Conservation (phyloP, 495 filamentous ascomycete genomes). For the Pseudevernia furfuracea region DNA sequence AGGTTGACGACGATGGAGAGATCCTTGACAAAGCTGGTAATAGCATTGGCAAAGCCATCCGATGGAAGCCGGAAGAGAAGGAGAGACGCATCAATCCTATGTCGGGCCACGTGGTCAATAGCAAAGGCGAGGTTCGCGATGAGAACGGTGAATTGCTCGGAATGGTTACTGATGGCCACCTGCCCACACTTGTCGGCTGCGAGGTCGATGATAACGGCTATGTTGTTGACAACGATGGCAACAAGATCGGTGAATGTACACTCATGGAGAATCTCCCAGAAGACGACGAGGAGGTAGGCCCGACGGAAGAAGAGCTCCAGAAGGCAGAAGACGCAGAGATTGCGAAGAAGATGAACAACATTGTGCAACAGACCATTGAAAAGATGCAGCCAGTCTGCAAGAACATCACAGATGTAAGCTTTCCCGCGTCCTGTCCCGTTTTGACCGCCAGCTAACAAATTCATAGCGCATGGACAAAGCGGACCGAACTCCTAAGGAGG, state of each 20-base stretch:
- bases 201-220: constrained; percentile 81
- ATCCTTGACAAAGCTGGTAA: constrained; percentile 78
- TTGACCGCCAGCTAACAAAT: constrained; percentile 24
- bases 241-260: constrained; percentile 71
- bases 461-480: constrained; percentile 66
- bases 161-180: constrained; percentile 65
- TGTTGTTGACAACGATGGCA: constrained; percentile 74
- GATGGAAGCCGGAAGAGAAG: constrained; percentile 73
- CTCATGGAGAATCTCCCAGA: constrained; percentile 66
- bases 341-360: constrained; percentile 65
- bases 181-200: constrained; percentile 63
- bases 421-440: background rate
- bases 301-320: constrained; percentile 43
- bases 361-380: constrained; percentile 73
- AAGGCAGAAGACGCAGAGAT: constrained; percentile 63
- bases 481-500: constrained; percentile 76
- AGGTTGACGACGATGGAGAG: constrained; percentile 78
- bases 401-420: constrained; percentile 72
- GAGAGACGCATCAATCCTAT: constrained; percentile 59
- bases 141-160: constrained; percentile 75
- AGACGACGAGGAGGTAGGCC: constrained; percentile 33
- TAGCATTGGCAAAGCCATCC: constrained; percentile 68
- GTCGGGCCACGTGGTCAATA: constrained; percentile 70
- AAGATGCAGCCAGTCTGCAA: constrained; percentile 78
- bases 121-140: constrained; percentile 75